phyloP scores from a whole-genome alignment of 805 yeast genomes.

The Wickerhamiella siamensis region DNA sequence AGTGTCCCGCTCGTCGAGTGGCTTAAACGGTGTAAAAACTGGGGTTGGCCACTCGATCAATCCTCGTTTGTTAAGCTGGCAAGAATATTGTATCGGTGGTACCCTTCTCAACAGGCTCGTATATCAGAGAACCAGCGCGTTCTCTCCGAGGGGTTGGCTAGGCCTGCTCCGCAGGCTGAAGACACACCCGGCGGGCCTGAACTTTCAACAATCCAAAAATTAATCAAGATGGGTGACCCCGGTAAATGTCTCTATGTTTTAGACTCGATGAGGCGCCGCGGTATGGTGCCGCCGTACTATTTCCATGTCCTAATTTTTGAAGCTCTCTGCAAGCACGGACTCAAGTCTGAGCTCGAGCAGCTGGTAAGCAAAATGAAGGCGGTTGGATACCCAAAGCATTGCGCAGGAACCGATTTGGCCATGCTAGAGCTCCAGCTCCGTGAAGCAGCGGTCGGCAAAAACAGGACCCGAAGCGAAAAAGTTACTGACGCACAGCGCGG shows the following conservation, averaged over 20 bases:
- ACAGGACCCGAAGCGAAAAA: neutral
- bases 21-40: slow-evolving; percentile 9
- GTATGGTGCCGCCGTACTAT: slow-evolving; percentile 10
- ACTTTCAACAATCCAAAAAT: neutral
- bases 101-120: neutral
- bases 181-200: neutral
- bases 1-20: slow-evolving; percentile 9
- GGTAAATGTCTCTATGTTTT: slow-evolving; percentile 3
- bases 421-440: slow-evolving; percentile 11
- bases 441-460: neutral
- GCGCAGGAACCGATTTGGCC: slow-evolving; percentile 16
- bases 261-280: slow-evolving; percentile 7
- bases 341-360: slow-evolving; percentile 1
- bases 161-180: neutral
- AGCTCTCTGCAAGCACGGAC: slow-evolving; percentile 2
- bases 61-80: neutral
- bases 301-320: slow-evolving; percentile 10
- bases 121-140: neutral
- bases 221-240: neutral
- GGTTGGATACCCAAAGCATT: slow-evolving; percentile 14
- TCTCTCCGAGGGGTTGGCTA: neutral
- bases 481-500: slow-evolving; percentile 1
- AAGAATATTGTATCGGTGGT: neutral
- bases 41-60: slow-evolving; percentile 12
- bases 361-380: slow-evolving; percentile 6